phyloP scores from a whole-genome alignment of 2,329 filamentous ascomycete species.

The Chaetomiaceae sp. region DNA sequence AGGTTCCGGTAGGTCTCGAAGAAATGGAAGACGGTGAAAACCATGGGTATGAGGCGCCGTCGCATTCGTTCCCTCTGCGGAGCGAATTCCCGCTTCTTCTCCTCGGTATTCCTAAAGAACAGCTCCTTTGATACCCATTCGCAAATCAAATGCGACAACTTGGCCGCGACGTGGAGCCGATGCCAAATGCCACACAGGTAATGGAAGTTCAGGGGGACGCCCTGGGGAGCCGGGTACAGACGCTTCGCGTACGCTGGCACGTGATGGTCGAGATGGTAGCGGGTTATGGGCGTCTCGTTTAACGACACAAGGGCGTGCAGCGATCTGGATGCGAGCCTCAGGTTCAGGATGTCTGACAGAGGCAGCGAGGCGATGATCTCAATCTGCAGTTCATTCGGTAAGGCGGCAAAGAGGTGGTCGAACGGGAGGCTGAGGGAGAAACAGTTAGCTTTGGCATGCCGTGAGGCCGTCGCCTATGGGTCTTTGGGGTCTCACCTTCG shows the following conservation, averaged over 20 bases:
- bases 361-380: constrained; percentile 58
- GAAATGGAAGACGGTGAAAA: constrained; percentile 65
- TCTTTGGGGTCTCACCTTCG: constrained; percentile 32
- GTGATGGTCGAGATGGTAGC: constrained; percentile 56
- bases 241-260: constrained; percentile 57
- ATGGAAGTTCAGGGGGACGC: constrained; percentile 50
- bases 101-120: constrained; percentile 54
- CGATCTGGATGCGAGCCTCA: constrained; percentile 54
- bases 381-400: constrained; percentile 60
- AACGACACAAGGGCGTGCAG: constrained; percentile 57
- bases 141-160: constrained; percentile 58
- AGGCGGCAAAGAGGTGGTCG: constrained; percentile 52
- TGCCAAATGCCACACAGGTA: constrained; percentile 63
- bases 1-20: constrained; percentile 61
- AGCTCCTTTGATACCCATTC: constrained; percentile 63
- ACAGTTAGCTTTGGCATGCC: constrained; percentile 2
- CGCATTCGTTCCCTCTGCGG: constrained; percentile 61
- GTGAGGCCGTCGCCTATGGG: neutral
- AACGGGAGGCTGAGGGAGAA: constrained; percentile 39
- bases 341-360: constrained; percentile 55
- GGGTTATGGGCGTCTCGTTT: constrained; percentile 58
- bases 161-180: constrained; percentile 59
- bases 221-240: constrained; percentile 52
- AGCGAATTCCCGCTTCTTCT: constrained; percentile 53
- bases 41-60: constrained; percentile 56